Conservation (phyloP, 805 yeast genomes). For the Ascoidea asiatica region DNA sequence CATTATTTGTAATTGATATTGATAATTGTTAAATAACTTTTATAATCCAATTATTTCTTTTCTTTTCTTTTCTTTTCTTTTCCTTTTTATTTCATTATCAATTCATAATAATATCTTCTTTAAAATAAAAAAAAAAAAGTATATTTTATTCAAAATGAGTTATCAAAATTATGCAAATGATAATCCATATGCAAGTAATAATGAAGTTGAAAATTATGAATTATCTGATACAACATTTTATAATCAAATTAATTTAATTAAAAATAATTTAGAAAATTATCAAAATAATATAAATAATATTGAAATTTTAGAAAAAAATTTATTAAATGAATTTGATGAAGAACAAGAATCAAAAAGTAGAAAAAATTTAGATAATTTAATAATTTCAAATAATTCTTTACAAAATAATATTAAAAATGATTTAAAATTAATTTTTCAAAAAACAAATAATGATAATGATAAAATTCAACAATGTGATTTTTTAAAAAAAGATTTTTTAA, state of each 20-base stretch:
- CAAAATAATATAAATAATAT: slow-evolving; percentile 54
- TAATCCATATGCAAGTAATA: no score
- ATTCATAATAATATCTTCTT: no score
- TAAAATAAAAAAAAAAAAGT: no score
- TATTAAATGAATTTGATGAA: slow-evolving; percentile 58
- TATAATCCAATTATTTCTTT: no score
- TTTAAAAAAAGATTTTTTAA: slow-evolving; percentile 71
- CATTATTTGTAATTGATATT: no score
- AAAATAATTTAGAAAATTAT: slow-evolving; percentile 56
- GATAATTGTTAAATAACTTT: no score
- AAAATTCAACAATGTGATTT: slow-evolving; percentile 86
- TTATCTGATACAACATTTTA: no score
- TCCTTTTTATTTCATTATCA: no score
- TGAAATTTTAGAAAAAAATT: slow-evolving; percentile 53
- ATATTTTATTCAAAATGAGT: no score
- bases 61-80: no score
- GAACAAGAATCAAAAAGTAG: slow-evolving; percentile 58
- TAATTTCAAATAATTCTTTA: slow-evolving; percentile 63
- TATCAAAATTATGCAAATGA: no score
- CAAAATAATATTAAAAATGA: slow-evolving; percentile 63
- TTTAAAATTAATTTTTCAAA: slow-evolving; percentile 64
- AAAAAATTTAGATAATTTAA: slow-evolving; percentile 62
- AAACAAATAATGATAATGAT: slow-evolving; percentile 57
- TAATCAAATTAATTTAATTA: slow-evolving; percentile 53
- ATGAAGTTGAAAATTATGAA: no score